Conservation (phyloP, 768 basidiomycete genomes). For the Phaffia australis region DNA sequence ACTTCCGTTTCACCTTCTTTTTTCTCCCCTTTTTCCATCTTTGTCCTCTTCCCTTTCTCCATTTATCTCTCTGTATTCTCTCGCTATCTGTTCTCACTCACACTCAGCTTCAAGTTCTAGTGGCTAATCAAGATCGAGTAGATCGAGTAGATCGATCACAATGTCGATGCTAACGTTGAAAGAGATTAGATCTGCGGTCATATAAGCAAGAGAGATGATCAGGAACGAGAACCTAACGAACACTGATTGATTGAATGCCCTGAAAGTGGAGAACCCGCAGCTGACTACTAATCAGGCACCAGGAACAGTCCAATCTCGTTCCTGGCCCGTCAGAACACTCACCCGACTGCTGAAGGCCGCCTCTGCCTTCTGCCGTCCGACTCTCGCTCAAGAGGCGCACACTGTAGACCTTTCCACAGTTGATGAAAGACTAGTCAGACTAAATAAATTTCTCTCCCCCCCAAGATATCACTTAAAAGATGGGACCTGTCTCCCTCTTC, state of each 20-base stretch:
- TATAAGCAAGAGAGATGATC: constrained; percentile 1
- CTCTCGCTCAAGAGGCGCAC: background rate
- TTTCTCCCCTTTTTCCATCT: constrained; percentile 1
- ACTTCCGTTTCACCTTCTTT: background rate
- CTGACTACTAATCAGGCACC: no score
- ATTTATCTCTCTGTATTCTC: constrained; percentile 3
- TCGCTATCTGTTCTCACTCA: background rate
- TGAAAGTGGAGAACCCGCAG: background rate
- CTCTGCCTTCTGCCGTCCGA: background rate
- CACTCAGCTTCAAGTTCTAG: no score
- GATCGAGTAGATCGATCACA: background rate
- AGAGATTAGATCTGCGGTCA: background rate
- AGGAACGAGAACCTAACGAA: background rate
- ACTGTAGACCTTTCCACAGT: background rate
- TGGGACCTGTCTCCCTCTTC: background rate
- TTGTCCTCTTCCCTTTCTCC: background rate
- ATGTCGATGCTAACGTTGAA: background rate
- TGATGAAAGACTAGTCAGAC: background rate
- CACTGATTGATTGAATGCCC: background rate
- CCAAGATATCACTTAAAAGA: background rate
- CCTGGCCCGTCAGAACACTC: background rate
- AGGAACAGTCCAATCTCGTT: no score
- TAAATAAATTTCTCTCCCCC: background rate
- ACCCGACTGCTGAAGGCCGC: background rate
- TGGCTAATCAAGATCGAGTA: background rate